phyloP scores from a whole-genome alignment of 2,329 filamentous ascomycete species.

The Helminthosporium solani region DNA sequence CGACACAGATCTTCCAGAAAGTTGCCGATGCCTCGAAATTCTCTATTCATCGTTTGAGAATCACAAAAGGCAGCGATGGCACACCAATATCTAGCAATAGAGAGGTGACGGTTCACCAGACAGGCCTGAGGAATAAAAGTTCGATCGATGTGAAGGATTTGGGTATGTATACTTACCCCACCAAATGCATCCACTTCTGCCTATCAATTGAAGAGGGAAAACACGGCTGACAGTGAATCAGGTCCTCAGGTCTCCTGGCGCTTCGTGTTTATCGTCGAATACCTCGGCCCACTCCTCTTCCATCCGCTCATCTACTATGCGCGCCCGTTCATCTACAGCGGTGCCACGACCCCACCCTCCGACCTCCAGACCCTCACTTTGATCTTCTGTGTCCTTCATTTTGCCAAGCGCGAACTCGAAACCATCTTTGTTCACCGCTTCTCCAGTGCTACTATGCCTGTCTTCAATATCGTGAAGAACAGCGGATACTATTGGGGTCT shows the following conservation, averaged over 20 bases:
- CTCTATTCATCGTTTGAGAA: conserved; percentile 60
- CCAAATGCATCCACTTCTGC: background rate
- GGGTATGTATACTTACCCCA: conserved; percentile 56
- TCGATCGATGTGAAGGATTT: conserved; percentile 87
- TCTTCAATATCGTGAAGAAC: conserved; percentile 90
- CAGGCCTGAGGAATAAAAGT: conserved; percentile 60
- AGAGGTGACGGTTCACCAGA: conserved; percentile 54
- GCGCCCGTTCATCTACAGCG: conserved; percentile 69
- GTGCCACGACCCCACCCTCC: conserved; percentile 57
- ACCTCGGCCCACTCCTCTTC: conserved; percentile 86
- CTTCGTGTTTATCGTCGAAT: conserved; percentile 93
- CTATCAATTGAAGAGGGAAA: no score
- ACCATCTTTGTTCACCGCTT: conserved; percentile 95
- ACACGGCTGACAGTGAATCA: conserved; percentile 41
- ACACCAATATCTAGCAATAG: conserved; percentile 57
- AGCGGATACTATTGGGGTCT: conserved; percentile 90
- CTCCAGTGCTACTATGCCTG: conserved; percentile 91
- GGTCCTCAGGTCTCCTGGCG: conserved; percentile 89
- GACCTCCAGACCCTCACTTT: conserved; percentile 72
- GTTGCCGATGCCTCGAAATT: conserved; percentile 57
- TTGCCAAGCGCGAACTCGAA: conserved; percentile 92
- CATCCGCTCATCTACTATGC: conserved; percentile 71
- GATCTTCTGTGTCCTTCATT: conserved; percentile 75
- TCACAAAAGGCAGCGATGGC: conserved; percentile 66
- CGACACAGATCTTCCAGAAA: conserved; percentile 58